A percentile compares a stretch with the other conserved stretches of the same genome.
These are phyloP conservation scores for Podospora anserina DNA, from an alignment of 495 filamentous ascomycete species.

Conservation along the genomic window DNA sequence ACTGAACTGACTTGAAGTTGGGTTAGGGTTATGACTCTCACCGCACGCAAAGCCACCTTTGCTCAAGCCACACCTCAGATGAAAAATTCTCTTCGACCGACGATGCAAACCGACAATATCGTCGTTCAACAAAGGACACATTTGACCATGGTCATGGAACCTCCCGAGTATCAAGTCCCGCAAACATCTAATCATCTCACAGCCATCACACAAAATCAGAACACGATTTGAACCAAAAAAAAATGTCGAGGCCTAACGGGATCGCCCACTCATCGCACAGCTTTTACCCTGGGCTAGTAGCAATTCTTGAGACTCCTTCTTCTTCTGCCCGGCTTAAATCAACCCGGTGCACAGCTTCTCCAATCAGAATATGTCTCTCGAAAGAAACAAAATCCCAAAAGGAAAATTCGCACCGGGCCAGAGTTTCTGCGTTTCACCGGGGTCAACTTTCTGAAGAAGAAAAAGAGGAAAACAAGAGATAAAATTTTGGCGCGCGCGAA, in stretches of 20 bases:
- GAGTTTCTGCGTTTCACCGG: constrained; percentile 42
- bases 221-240: background rate
- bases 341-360: constrained; percentile 39
- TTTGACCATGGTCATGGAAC: too few relatives aligned
- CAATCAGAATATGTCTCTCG: background rate
- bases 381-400: constrained; percentile 18
- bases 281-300: constrained; percentile 32
- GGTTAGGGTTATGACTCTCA: background rate
- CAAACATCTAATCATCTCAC: too few relatives aligned
- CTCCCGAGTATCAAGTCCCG: too few relatives aligned
- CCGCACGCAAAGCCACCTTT: background rate
- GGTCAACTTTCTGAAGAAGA: constrained; percentile 46
- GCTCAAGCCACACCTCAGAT: background rate
- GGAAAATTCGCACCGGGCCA: constrained; percentile 38
- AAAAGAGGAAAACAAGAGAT: constrained; percentile 24
- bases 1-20: too few relatives aligned
- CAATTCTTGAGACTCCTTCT: constrained; percentile 51
- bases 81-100: background rate
- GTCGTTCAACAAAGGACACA: background rate
- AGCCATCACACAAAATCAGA: background rate
- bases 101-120: background rate
- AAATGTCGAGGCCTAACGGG: constrained; percentile 53
- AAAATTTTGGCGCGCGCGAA: background rate
- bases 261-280: constrained; percentile 42
- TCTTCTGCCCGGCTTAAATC: constrained; percentile 48